Percentiles rank a stretch among this genome's conserved stretches.
Conservation (phyloP, 176 grass and related monocot species). For the Oryza coarctata region DNA sequence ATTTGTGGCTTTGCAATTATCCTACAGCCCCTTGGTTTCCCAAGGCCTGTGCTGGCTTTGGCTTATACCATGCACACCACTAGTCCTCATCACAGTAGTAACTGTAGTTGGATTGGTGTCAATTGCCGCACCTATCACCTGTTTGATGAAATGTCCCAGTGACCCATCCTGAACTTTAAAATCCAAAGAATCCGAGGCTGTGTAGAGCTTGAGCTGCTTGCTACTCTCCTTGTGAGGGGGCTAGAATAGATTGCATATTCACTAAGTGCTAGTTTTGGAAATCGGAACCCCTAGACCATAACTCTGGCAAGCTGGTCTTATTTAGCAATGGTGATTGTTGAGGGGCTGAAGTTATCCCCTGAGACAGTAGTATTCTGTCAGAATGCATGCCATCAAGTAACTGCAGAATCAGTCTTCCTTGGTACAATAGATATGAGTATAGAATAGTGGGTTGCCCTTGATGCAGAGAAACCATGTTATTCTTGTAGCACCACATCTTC, state of each 20-base stretch:
- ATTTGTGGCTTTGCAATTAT: not conserved
- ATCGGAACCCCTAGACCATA: not conserved
- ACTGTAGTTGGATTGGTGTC: not conserved
- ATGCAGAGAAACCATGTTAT: not conserved
- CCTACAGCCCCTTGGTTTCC: not conserved
- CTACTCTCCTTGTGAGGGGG: not conserved
- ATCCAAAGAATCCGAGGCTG: not conserved
- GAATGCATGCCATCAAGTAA: not conserved
- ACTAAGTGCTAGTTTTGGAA: not conserved
- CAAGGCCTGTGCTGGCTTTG: not conserved
- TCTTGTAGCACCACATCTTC: not conserved
- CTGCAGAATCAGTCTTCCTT: not conserved
- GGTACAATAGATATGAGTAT: not conserved
- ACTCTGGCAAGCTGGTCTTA: not conserved
- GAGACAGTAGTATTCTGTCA: not conserved
- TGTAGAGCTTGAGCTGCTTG: not conserved
- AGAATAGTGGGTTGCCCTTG: not conserved
- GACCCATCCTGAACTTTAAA: not conserved
- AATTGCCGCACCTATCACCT: not conserved
- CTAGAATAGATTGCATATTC: not conserved
- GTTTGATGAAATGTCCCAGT: constrained; percentile 19
- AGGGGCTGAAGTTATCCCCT: not conserved
- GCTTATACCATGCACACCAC: not conserved
- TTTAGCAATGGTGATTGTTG: not conserved
- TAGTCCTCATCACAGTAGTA: not conserved